A percentile compares a stretch with the other conserved stretches of the same genome.
Evolutionary conservation across 2,329 filamentous ascomycete genomes (phyloP).

Genomic region (Verruconis gallopava): DNA sequence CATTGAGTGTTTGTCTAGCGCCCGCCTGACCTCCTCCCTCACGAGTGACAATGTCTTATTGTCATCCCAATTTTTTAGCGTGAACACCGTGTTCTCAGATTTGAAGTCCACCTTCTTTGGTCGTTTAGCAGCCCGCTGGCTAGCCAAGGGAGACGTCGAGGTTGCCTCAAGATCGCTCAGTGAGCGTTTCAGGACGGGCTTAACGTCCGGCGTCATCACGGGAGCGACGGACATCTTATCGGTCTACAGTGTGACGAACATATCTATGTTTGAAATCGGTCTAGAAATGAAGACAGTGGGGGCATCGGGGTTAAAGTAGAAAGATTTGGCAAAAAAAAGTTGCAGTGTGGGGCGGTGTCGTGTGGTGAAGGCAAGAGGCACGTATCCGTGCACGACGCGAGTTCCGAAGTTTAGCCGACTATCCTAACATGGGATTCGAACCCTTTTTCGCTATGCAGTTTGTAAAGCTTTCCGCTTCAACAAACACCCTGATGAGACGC

Average conservation of each 20-base stretch:
- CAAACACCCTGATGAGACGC: too few species aligned
- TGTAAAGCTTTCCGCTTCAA: too few species aligned
- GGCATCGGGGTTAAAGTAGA: not conserved
- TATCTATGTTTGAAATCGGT: not conserved
- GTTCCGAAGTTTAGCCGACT: too few species aligned
- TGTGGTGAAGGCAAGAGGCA: too few species aligned
- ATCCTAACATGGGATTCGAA: too few species aligned
- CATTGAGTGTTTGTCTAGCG: slow-evolving; percentile 39
- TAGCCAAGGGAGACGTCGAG: not conserved
- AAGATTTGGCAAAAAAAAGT: not conserved
- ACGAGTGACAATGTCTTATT: slow-evolving; percentile 45
- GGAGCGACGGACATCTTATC: not conserved
- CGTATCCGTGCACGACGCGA: too few species aligned
- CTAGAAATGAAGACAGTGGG: not conserved
- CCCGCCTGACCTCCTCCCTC: slow-evolving; percentile 47
- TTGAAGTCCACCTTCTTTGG: slow-evolving; percentile 7
- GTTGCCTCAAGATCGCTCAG: slow-evolving; percentile 4
- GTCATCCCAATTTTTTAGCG: slow-evolving; percentile 29
- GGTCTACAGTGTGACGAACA: not conserved
- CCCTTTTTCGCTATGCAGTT: too few species aligned
- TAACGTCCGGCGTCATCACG: not conserved
- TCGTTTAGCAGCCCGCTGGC: slow-evolving; percentile 2
- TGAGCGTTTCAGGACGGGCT: slow-evolving; percentile 7
- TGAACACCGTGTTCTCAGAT: slow-evolving; percentile 14
- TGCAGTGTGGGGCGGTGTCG: not conserved